These are phyloP conservation scores for Apiospora phragmitis DNA, from an alignment of 2,329 filamentous ascomycete species.

Conservation along the genomic window DNA sequence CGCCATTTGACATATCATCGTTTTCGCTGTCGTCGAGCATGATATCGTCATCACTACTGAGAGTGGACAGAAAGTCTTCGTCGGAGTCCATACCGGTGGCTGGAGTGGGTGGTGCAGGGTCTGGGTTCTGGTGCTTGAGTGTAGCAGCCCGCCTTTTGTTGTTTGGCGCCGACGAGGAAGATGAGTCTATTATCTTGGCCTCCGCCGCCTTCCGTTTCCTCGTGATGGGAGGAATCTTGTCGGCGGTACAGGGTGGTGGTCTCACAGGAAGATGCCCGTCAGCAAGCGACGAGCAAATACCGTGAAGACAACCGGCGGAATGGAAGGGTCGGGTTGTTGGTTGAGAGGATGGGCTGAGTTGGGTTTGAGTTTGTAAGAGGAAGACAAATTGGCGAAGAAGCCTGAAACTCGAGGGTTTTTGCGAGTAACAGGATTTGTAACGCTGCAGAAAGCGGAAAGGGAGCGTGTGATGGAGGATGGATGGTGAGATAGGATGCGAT, in stretches of 20 bases:
- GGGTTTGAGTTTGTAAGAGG: neutral
- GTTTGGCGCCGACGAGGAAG: neutral
- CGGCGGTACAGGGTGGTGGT: slow-evolving; percentile 22
- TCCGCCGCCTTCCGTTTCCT: slow-evolving; percentile 66
- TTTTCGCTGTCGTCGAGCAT: slow-evolving; percentile 79
- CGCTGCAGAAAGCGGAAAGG: neutral
- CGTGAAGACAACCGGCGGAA: slow-evolving; percentile 7
- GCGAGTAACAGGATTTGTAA: slow-evolving; percentile 2
- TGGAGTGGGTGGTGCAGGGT: slow-evolving; percentile 58
- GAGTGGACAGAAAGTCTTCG: slow-evolving; percentile 85
- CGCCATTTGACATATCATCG: slow-evolving; percentile 57
- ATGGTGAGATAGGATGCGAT: slow-evolving; percentile 5
- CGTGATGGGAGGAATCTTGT: slow-evolving; percentile 60
- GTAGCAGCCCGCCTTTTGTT: slow-evolving; percentile 31
- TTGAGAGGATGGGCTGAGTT: neutral
- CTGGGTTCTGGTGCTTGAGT: slow-evolving; percentile 19
- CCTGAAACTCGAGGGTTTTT: slow-evolving; percentile 2
- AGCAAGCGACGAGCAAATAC: slow-evolving; percentile 11
- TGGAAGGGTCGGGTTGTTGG: neutral
- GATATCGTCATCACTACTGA: slow-evolving; percentile 76
- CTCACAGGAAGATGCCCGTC: slow-evolving; percentile 24
- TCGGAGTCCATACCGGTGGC: slow-evolving; percentile 86
- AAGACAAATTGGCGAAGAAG: neutral
- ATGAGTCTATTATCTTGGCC: slow-evolving; percentile 53
- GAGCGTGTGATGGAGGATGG: slow-evolving; percentile 2